phyloP scores from a whole-genome alignment of 2,329 filamentous ascomycete species.

The Fusarium sp. region DNA sequence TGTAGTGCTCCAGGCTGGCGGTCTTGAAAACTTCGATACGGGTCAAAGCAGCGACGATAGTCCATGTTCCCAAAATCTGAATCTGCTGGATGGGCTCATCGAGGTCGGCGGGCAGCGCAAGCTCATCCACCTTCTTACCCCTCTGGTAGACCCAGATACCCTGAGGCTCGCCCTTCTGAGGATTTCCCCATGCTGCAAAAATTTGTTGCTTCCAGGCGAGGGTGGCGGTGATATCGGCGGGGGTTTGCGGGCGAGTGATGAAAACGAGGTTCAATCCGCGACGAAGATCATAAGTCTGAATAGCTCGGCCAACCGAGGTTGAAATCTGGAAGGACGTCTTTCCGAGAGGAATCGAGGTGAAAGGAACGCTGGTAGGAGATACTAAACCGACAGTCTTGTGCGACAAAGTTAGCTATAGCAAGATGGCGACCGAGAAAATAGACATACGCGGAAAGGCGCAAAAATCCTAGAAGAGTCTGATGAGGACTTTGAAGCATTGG shows the following conservation, averaged over 20 bases:
- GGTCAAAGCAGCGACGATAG: conserved; percentile 80
- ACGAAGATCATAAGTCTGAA: conserved; percentile 96
- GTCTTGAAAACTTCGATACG: conserved; percentile 92
- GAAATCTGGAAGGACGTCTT: conserved; percentile 98
- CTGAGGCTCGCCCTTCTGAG: conserved; percentile 60
- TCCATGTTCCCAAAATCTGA: conserved; percentile 89
- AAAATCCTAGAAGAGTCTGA: conserved; percentile 80
- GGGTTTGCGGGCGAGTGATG: conserved; percentile 90
- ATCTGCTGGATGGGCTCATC: conserved; percentile 80
- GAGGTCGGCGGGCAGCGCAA: conserved; percentile 74
- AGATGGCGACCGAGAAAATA: background rate
- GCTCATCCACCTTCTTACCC: conserved; percentile 82
- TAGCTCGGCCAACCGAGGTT: conserved; percentile 87
- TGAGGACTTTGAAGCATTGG: conserved; percentile 53
- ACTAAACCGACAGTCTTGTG: conserved; percentile 88
- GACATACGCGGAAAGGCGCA: conserved; percentile 86
- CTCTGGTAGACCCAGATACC: conserved; percentile 94
- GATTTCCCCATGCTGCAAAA: conserved; percentile 88
- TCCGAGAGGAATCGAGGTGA: conserved; percentile 87
- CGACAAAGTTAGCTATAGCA: conserved; percentile 3
- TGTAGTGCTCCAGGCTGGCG: conserved; percentile 86
- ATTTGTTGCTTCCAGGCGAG: conserved; percentile 87
- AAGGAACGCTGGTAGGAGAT: conserved; percentile 89
- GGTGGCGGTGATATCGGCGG: conserved; percentile 85
- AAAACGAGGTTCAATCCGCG: conserved; percentile 93